phyloP scores from a whole-genome alignment of 1,284 basidiomycete genomes.

The Athelia psychrophila region DNA sequence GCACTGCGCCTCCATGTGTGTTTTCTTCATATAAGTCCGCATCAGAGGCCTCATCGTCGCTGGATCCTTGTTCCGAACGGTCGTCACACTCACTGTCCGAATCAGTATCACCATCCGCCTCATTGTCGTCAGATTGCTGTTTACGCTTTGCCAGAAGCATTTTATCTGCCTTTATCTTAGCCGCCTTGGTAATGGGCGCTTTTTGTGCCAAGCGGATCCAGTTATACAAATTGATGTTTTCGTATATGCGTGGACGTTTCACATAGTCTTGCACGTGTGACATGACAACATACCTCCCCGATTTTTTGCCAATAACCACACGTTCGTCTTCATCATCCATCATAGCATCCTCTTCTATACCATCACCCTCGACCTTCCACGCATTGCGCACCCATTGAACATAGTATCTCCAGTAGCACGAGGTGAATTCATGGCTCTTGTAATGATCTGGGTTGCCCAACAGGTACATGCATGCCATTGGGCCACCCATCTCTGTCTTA shows the following conservation, averaged over 20 bases:
- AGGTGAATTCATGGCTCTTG: constrained; percentile 21
- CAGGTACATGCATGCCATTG: constrained; percentile 26
- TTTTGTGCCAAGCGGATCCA: constrained; percentile 15
- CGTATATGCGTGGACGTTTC: constrained; percentile 12
- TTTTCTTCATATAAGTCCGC: neutral
- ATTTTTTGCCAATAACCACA: neutral
- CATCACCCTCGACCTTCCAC: neutral
- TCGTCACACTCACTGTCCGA: too few relatives aligned
- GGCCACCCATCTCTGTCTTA: constrained; percentile 28
- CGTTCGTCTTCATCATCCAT: neutral
- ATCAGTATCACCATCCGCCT: too few relatives aligned
- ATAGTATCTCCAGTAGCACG: constrained; percentile 25
- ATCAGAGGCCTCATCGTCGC: neutral
- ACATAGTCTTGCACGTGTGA: constrained; percentile 9
- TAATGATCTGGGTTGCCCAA: constrained; percentile 30
- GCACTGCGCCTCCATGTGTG: neutral
- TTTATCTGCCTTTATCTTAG: too few relatives aligned
- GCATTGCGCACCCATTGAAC: neutral
- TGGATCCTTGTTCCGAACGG: too few relatives aligned
- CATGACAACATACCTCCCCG: neutral
- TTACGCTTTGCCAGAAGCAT: too few relatives aligned
- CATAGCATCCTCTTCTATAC: neutral
- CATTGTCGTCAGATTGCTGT: too few relatives aligned
- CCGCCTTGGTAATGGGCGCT: neutral
- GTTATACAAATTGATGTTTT: constrained; percentile 18